These are phyloP conservation scores for Aspergillus wentii DNA, from an alignment of 495 filamentous ascomycete genomes.

Conservation along the genomic window DNA sequence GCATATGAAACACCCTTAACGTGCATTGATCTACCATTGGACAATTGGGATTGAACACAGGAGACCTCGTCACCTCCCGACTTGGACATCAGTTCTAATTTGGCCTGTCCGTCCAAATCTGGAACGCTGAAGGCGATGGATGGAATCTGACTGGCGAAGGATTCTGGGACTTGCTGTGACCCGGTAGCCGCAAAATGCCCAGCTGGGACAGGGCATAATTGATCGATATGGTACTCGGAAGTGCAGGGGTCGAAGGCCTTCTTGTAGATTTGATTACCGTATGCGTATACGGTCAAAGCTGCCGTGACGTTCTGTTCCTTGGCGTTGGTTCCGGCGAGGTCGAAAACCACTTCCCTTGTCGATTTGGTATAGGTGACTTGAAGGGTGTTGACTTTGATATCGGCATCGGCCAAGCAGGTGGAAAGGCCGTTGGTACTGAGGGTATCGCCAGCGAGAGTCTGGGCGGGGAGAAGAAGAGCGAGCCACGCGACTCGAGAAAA, in stretches of 20 bases:
- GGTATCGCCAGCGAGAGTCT: slow-evolving; percentile 57
- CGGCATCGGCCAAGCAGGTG: slow-evolving; percentile 61
- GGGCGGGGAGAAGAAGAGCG: slow-evolving; percentile 34
- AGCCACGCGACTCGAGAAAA: slow-evolving; percentile 15
- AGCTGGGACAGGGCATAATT: slow-evolving; percentile 84
- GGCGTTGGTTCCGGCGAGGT: slow-evolving; percentile 73
- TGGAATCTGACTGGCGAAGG: slow-evolving; percentile 72
- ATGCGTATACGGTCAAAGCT: slow-evolving; percentile 72
- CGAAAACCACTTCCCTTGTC: slow-evolving; percentile 69
- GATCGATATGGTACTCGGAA: slow-evolving; percentile 52
- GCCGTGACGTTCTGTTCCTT: slow-evolving; percentile 79
- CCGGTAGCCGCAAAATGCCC: slow-evolving; percentile 72
- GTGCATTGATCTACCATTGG: slow-evolving; percentile 77
- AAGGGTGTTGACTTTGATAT: slow-evolving; percentile 67
- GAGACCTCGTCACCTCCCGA: slow-evolving; percentile 61
- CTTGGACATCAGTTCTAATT: slow-evolving; percentile 63
- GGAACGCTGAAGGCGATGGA: slow-evolving; percentile 88
- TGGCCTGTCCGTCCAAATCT: slow-evolving; percentile 84
- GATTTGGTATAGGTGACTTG: slow-evolving; percentile 74
- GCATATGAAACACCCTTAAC: slow-evolving; percentile 77
- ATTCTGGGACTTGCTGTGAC: slow-evolving; percentile 58
- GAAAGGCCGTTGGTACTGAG: slow-evolving; percentile 77
- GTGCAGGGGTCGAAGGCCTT: slow-evolving; percentile 82
- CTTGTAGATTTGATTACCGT: slow-evolving; percentile 76
- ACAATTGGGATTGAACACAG: slow-evolving; percentile 76